phyloP scores from a whole-genome alignment of 2,329 filamentous ascomycete species.

The Passalora sequoiae region DNA sequence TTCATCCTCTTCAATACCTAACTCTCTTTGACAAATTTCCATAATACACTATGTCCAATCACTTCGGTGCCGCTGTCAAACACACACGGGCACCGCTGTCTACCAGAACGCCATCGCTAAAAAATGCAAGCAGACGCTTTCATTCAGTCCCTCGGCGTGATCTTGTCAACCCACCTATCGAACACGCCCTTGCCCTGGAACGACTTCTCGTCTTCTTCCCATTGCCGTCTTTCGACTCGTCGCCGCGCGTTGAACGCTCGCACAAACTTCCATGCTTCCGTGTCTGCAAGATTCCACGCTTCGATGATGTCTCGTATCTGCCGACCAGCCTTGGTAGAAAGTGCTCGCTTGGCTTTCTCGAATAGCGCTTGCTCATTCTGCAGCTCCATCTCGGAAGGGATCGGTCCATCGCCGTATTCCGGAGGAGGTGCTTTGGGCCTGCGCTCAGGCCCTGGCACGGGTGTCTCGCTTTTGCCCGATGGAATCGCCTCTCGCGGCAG shows the following conservation, averaged over 20 bases:
- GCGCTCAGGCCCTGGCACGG: constrained; percentile 54
- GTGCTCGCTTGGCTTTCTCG: constrained; percentile 30
- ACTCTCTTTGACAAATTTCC: too few species aligned
- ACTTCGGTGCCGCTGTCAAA: too few species aligned
- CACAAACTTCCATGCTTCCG: constrained; percentile 71
- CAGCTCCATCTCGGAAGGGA: constrained; percentile 51
- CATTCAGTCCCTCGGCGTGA: too few species aligned
- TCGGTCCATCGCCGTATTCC: constrained; percentile 47
- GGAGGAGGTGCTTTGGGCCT: constrained; percentile 45
- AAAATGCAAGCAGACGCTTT: too few species aligned
- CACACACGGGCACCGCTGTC: too few species aligned
- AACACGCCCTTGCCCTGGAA: constrained; percentile 54
- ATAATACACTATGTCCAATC: too few species aligned
- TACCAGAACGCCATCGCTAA: constrained; percentile 12
- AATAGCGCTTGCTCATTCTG: constrained; percentile 54
- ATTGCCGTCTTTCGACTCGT: constrained; percentile 58
- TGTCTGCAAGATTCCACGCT: constrained; percentile 60
- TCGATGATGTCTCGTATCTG: constrained; percentile 44
- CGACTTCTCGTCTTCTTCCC: constrained; percentile 64
- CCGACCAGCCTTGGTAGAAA: constrained; percentile 14
- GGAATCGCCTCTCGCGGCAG: constrained; percentile 57
- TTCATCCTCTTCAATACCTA: too few species aligned
- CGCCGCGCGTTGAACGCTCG: constrained; percentile 61
- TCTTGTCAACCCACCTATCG: constrained; percentile 34
- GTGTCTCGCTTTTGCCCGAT: constrained; percentile 53